Evolutionary conservation across 2,329 filamentous ascomycete species (phyloP).

Genomic region (Penicillium aurantiogriseum): DNA sequence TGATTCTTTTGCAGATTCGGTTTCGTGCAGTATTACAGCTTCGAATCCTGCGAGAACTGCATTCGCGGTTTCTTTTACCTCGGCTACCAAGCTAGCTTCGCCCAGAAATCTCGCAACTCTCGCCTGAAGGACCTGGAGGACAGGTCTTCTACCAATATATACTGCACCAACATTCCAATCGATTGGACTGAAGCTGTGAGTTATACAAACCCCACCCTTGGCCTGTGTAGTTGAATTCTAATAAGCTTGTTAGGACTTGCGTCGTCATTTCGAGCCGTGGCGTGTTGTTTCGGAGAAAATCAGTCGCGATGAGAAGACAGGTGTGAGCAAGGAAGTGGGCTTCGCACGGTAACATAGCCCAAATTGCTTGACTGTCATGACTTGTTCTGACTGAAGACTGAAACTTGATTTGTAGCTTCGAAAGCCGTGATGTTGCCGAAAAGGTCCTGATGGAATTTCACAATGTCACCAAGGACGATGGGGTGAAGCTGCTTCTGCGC

Average conservation of each 20-base stretch:
- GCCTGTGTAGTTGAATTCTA: conserved; percentile 16
- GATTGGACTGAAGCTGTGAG: conserved; percentile 84
- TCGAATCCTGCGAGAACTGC: conserved; percentile 87
- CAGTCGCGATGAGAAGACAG: conserved; percentile 78
- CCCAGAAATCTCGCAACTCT: conserved; percentile 97
- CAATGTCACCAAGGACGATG: conserved; percentile 74
- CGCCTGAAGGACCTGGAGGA: conserved; percentile 96
- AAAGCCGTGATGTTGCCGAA: conserved; percentile 83
- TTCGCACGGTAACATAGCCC: conserved; percentile 73
- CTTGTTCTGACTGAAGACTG: conserved; percentile 7
- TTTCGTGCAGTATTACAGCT: conserved; percentile 91
- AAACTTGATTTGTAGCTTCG: conserved; percentile 63
- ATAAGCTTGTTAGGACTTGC: conserved; percentile 70
- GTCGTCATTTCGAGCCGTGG: conserved; percentile 57
- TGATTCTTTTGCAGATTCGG: conserved; percentile 68
- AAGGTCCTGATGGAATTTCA: conserved; percentile 85
- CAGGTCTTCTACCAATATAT: conserved; percentile 86
- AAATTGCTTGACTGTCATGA: conserved; percentile 4
- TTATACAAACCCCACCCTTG: conserved; percentile 15
- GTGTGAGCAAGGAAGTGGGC: conserved; percentile 92
- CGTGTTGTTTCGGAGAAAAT: conserved; percentile 91
- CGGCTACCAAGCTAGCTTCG: conserved; percentile 97
- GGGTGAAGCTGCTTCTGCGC: conserved; percentile 84
- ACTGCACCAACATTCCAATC: conserved; percentile 95
- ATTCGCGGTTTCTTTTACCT: conserved; percentile 93